Base-by-base conservation (phyloP, 306 rosid genomes). In the Rubus parviflorus region DNA sequence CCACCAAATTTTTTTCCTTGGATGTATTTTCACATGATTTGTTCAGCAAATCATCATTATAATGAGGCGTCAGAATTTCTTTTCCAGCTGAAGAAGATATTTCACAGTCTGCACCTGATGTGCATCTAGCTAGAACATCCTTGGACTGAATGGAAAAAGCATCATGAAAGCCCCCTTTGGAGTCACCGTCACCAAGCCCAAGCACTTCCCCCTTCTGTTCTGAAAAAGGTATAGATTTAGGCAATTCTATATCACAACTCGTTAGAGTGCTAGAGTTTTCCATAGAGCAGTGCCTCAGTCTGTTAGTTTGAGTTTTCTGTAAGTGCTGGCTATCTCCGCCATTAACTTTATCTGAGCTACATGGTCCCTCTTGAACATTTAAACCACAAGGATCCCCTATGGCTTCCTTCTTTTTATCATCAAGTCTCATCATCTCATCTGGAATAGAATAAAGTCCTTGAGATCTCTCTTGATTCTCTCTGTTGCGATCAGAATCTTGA, bases 261-360 rank as follows among this genome's bases (percentile, higher is more conserved):
- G 75, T 58, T 61, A 46, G 20, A 42, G 80, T 43, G 23, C 52
- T 56, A 60, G 75, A 16, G 60, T 66, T 51, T 35, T 30, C 85
- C 40, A 70, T n/a, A 76, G 92, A 80, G 74, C 82, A 77, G 38
- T 77, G 87, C 70, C 82, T 85, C 70, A 85, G 74, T 75, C 75
- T 83, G 67, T 80, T 83, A 37, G 70, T 56, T 77, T 65, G 80
- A 71, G 70, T 87, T 68, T 78, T 41, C 14, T 72, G 67, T 3
- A 64, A 70, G 38, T 77, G 85, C 62, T 72, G 83, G 73, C 76
- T 68, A 52, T 88, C 90, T 73, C 70, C 88, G 53, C 65, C 79
- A 79, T 67, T 75, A 70, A 81, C 83, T 62, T 81, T 49, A 20
- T 72, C 75, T n/a, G 75, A 71, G 66, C 41, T 65, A 75, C 81